Evolutionary conservation across 2,329 filamentous ascomycete genomes (phyloP).

Genomic region (Mycocentrospora acerina): DNA sequence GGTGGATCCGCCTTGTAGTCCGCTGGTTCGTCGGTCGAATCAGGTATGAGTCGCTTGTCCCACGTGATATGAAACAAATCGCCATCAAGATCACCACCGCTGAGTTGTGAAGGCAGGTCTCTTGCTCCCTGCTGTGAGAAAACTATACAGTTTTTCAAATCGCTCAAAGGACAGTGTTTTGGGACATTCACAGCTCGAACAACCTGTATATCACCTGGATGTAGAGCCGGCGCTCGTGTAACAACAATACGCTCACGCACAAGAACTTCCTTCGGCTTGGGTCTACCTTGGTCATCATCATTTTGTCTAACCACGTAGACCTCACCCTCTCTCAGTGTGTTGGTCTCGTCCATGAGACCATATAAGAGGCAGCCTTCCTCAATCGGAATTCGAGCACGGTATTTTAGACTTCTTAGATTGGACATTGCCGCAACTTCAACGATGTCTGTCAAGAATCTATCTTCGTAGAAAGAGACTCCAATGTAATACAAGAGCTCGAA

Average conservation of each 20-base stretch:
- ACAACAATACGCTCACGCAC: slow-evolving; percentile 56
- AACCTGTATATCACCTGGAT: slow-evolving; percentile 77
- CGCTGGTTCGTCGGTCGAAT: slow-evolving; percentile 57
- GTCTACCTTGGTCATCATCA: slow-evolving; percentile 25
- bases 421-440: slow-evolving; percentile 71
- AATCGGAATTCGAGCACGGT: slow-evolving; percentile 74
- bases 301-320: slow-evolving; percentile 65
- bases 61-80: slow-evolving; percentile 81
- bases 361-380: slow-evolving; percentile 72
- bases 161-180: slow-evolving; percentile 58
- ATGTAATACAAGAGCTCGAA: slow-evolving; percentile 61
- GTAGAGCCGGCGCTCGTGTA: slow-evolving; percentile 77
- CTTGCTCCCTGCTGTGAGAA: slow-evolving; percentile 72
- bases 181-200: slow-evolving; percentile 63
- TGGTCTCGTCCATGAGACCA: slow-evolving; percentile 82
- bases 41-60: slow-evolving; percentile 57
- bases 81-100: slow-evolving; percentile 81
- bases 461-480: slow-evolving; percentile 65
- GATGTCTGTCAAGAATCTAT: slow-evolving; percentile 68
- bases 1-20: slow-evolving; percentile 66
- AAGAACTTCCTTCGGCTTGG: slow-evolving; percentile 11
- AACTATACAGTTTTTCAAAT: slow-evolving; percentile 71
- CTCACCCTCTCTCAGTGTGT: slow-evolving; percentile 64
- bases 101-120: slow-evolving; percentile 76
- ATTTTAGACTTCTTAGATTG: slow-evolving; percentile 73